These are phyloP conservation scores for Hypholoma fasciculare DNA, from an alignment of 768 basidiomycete species.

Conservation along the genomic window DNA sequence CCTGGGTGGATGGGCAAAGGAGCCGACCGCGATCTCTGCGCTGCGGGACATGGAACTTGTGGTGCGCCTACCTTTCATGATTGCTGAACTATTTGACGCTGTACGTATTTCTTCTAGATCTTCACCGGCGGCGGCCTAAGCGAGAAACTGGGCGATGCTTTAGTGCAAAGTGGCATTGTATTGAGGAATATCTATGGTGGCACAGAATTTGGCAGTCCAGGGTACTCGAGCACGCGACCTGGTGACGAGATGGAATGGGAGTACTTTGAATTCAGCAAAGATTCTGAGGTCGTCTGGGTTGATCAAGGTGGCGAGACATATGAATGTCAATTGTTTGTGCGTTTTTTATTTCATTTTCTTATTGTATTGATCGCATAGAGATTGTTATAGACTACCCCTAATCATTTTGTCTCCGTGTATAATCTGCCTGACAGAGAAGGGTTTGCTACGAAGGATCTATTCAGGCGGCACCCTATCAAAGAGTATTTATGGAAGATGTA, in stretches of 20 bases:
- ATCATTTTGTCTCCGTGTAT: constrained; percentile 32
- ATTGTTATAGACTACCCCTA: constrained; percentile 24
- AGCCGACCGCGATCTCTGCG: constrained; percentile 20
- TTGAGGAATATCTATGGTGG: constrained; percentile 23
- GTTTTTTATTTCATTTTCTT: neutral
- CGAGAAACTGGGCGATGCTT: constrained; percentile 27
- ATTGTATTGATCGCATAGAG: constrained; percentile 28
- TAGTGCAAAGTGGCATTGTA: constrained; percentile 29
- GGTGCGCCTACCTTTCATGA: constrained; percentile 19
- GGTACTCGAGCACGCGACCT: neutral
- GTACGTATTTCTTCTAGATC: constrained; percentile 11
- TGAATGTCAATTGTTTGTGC: constrained; percentile 38
- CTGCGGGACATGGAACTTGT: constrained; percentile 26
- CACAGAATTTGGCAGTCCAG: constrained; percentile 32
- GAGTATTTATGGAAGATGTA: constrained; percentile 43
- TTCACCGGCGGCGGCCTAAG: constrained; percentile 34
- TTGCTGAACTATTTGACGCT: neutral
- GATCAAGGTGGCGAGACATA: constrained; percentile 35
- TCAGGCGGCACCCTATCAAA: constrained; percentile 42
- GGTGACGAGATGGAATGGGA: constrained; percentile 30
- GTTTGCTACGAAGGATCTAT: constrained; percentile 45
- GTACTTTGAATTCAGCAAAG: constrained; percentile 29
- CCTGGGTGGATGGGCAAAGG: constrained; percentile 31
- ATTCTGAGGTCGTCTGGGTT: constrained; percentile 29
- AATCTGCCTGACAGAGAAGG: constrained; percentile 36